These are phyloP conservation scores for Suillus clintonianus DNA, from an alignment of 768 basidiomycete species.

Conservation along the genomic window DNA sequence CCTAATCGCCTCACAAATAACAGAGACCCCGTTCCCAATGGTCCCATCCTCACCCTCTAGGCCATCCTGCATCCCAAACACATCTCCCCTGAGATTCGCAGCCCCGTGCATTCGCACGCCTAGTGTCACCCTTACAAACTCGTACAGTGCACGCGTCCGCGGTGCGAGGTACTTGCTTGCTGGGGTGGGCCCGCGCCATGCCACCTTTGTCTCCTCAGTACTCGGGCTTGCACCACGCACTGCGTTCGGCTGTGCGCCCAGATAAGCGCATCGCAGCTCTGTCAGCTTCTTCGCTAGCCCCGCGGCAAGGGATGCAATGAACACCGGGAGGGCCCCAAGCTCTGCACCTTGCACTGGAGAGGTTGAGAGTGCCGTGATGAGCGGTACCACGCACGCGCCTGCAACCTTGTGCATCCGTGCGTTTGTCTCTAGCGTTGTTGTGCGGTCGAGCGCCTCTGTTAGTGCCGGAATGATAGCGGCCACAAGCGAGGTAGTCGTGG, in stretches of 20 bases:
- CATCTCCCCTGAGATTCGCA: constrained; percentile 66
- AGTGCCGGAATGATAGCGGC: constrained; percentile 42
- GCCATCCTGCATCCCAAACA: constrained; percentile 54
- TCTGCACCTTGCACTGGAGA: constrained; percentile 16
- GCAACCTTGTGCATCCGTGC: constrained; percentile 75
- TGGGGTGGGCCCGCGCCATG: constrained; percentile 59
- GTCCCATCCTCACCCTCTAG: constrained; percentile 51
- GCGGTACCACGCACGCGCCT: constrained; percentile 55
- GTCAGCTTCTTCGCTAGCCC: constrained; percentile 21
- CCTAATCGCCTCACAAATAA: constrained; percentile 79
- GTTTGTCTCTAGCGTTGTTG: constrained; percentile 69
- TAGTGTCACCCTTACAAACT: constrained; percentile 69
- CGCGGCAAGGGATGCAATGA: constrained; percentile 20
- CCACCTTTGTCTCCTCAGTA: constrained; percentile 22
- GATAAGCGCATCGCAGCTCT: constrained; percentile 30
- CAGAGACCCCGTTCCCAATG: constrained; percentile 68
- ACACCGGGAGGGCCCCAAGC: constrained; percentile 21
- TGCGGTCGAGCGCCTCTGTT: constrained; percentile 57
- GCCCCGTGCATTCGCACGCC: constrained; percentile 82
- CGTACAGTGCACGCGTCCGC: constrained; percentile 67
- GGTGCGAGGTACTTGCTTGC: constrained; percentile 59
- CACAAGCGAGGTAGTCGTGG: background rate
- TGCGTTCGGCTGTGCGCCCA: constrained; percentile 23
- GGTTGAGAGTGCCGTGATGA: constrained; percentile 50
- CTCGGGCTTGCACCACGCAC: constrained; percentile 14